Base-by-base conservation (phyloP, 1,139 yeast species). In the Suhomyces panamericanus region DNA sequence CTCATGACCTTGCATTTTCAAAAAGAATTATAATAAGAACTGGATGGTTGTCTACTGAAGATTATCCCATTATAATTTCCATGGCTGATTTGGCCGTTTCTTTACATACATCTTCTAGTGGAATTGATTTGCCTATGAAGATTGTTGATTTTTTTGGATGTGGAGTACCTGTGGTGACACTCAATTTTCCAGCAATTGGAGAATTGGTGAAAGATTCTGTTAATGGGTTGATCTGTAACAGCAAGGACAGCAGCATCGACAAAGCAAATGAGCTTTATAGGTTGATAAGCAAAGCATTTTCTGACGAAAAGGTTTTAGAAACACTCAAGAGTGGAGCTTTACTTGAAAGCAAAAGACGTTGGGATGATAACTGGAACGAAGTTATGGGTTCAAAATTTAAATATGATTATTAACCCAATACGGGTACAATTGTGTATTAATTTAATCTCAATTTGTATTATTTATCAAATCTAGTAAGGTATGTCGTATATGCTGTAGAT, bases 111-210 rank as follows among this genome's bases (percentile, higher is more conserved):
- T 90, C 98, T 0, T 87, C 96, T 32, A 86, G 96, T 44, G 99
- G 99, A 0, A 75, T 88, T 49, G 99, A 95, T 59, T 72, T 95
- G 47, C 99, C 99, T 0, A 95, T 95, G 99, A 95, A 95, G 63
- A 87, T 93, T 34, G 85, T 93, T 8, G 99, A 93, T 59, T 84
- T 93, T 78, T 91, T 91, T 71, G 99, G 99, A 0, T 88, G 95
- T 52, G 99, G 99, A 0, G 71, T 93, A 7, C 99, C 99, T 1
- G 98, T 90, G 0, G 72, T 91, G 3, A 81, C 96, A 0, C 69
- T 91, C 45, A 70, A 75, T 33, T 93, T 87, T 61, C 83, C 86
- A 0, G 95, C 96, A 8, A 75, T 87, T 17, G 68, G 69, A 9
- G 93, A 85, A 55, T 62, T 85, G 42, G 86, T 85, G 3, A 62